Base-by-base conservation (phyloP, 2,329 filamentous ascomycete genomes). In the Colletotrichum brevisporum region DNA sequence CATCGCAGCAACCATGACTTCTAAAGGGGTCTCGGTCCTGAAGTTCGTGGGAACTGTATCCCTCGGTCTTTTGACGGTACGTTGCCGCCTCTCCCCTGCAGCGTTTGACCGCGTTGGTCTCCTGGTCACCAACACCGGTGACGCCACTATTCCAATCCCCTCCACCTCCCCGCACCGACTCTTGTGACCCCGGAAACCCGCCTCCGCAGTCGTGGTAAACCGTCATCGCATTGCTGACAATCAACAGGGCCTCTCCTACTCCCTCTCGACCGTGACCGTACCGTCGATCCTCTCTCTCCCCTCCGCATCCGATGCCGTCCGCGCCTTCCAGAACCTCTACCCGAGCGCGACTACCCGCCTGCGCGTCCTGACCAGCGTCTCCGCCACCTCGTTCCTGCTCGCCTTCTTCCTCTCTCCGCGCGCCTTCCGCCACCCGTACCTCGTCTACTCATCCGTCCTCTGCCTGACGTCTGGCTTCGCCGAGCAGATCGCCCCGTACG, bases 31-130 rank as follows among this genome's bases (percentile, higher is more conserved):
- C 77, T 91, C 93, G 64, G 83, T 92, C 80, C 90, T 93, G 83
- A 98, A 98, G 84, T 97, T 98, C 80, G 92, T 98, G 74, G 95
- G 95, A 77, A 97, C 94, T 59, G 89, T 97, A 73, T 95, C 92
- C 75, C 87, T 98, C 67, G 95, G 95, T 72, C 87, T 98, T 66
- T 83, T 97, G 80, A 97, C 94, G 69, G 94, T 97, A 88, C 76
- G 92, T 85, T 51, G 31, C 55, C 45, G 50, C 55, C 56, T 27
- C 39, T 45, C 15, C 52, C 8, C 18, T 57, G 27, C 24, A 41
- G 9, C 24, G 18, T 18, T 18, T 9, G 27, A 27, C 26, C n/a
- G 24, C 58, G 53, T 51, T 26, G 36, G 51, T 43, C 50, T 21
- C 56, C 36, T 41, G 55, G 47, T 61, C 45, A 56, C 39, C 62